A percentile compares a stretch with the other conserved stretches of the same genome.
These are phyloP conservation scores for Hysterangium stoloniferum DNA, from an alignment of 768 basidiomycete species.

Conservation along the genomic window DNA sequence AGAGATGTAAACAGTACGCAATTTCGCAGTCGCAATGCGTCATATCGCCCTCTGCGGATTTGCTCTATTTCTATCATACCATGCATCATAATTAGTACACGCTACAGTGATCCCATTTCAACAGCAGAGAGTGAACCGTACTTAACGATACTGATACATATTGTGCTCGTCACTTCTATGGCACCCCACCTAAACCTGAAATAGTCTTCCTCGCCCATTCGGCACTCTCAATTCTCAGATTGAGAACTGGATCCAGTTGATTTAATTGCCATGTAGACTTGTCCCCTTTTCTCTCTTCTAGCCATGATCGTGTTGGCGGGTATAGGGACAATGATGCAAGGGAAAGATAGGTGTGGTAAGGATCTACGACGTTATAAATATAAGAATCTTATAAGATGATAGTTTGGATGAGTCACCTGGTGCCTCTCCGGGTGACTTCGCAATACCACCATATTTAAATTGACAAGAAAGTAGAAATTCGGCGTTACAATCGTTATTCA, in stretches of 20 bases:
- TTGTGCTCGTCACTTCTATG: no score
- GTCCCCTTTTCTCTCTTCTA: constrained; percentile 17
- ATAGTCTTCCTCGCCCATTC: constrained; percentile 60
- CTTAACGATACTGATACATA: no score
- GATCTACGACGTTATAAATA: constrained; percentile 55
- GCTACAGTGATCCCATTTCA: no score
- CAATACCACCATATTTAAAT: constrained; percentile 83
- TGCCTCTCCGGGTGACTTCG: constrained; percentile 71
- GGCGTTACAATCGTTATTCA: constrained; percentile 49
- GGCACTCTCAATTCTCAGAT: constrained; percentile 58
- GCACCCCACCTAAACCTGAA: constrained; percentile 20
- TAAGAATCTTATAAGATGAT: not conserved
- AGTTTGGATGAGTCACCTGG: constrained; percentile 47
- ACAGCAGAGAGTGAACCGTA: no score
- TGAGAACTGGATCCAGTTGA: constrained; percentile 60
- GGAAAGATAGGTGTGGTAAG: constrained; percentile 91
- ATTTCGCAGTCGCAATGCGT: no score
- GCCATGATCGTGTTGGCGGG: constrained; percentile 28
- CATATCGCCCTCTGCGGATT: no score
- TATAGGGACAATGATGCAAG: constrained; percentile 74
- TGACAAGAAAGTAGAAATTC: constrained; percentile 70
- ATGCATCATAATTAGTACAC: no score
- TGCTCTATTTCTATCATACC: no score
- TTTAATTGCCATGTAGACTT: constrained; percentile 45
- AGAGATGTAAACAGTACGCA: no score